Percentiles rank a stretch among this genome's conserved stretches.
phyloP scores from a whole-genome alignment of 2,329 filamentous ascomycete species.

The Sphaerulina vaccinii region DNA sequence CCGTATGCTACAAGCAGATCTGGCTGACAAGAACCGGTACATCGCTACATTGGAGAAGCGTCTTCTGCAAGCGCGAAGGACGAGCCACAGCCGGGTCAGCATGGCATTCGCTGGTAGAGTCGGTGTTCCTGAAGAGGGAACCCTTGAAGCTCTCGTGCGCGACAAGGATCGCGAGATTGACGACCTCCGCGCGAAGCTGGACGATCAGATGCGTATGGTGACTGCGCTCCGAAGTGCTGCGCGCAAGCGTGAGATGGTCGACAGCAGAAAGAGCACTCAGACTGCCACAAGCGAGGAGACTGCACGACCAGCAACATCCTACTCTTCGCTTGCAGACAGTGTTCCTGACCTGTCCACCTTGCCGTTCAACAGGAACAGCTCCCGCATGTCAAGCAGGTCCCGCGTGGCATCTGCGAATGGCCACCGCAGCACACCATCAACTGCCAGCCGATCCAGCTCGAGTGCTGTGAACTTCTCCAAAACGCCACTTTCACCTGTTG shows the following conservation, averaged over 20 bases:
- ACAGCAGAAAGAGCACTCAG: constrained; percentile 25
- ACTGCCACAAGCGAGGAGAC: constrained; percentile 26
- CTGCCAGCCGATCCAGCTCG: constrained; percentile 28
- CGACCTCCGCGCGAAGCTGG: constrained; percentile 81
- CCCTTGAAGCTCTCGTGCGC: constrained; percentile 67
- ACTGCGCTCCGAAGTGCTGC: constrained; percentile 80
- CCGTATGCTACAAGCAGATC: constrained; percentile 86
- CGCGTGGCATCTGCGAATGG: constrained; percentile 11
- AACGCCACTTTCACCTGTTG: constrained; percentile 34
- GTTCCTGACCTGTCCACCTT: constrained; percentile 25
- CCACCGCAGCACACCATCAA: constrained; percentile 32
- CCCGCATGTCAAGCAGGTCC: constrained; percentile 26
- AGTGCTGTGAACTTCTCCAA: constrained; percentile 32
- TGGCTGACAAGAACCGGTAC: constrained; percentile 95
- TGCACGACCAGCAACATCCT: constrained; percentile 19
- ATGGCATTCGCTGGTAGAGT: constrained; percentile 60
- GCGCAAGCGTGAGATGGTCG: constrained; percentile 71
- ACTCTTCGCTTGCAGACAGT: constrained; percentile 15
- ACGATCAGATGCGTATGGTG: constrained; percentile 95
- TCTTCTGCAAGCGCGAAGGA: constrained; percentile 81
- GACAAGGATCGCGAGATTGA: constrained; percentile 93
- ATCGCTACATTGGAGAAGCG: constrained; percentile 92
- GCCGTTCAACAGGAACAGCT: constrained; percentile 23
- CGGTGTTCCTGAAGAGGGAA: constrained; percentile 63
- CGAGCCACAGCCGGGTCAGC: constrained; percentile 84